Evolutionary conservation across 805 yeast genomes (phyloP).

Genomic region (Metschnikowia noctiluminum): DNA sequence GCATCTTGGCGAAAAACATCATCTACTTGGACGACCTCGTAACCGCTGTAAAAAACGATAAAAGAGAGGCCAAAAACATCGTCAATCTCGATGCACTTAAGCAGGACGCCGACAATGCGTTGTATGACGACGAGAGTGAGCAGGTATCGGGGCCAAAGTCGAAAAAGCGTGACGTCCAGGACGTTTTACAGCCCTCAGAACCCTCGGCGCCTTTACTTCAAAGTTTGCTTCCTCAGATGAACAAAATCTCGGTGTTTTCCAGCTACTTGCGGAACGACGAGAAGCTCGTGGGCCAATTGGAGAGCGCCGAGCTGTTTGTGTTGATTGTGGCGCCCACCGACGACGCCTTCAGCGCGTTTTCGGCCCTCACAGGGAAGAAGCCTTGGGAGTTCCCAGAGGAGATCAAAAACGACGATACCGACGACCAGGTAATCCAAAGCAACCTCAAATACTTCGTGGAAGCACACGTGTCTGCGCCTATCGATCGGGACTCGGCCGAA

Average conservation of each 20-base stretch:
- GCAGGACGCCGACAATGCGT: constrained; percentile 5
- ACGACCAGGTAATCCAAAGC: constrained; percentile 38
- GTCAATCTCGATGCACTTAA: constrained; percentile 14
- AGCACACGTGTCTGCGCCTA: constrained; percentile 46
- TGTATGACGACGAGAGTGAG: background rate
- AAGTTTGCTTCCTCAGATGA: constrained; percentile 34
- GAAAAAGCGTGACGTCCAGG: constrained; percentile 6
- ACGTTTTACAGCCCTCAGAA: constrained; percentile 4
- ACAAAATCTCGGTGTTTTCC: constrained; percentile 56
- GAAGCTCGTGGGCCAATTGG: constrained; percentile 47
- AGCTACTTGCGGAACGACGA: constrained; percentile 66
- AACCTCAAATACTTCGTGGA: constrained; percentile 59
- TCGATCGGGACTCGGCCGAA: constrained; percentile 4
- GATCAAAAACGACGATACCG: constrained; percentile 35
- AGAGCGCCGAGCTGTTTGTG: constrained; percentile 35
- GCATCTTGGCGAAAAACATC: constrained; percentile 17
- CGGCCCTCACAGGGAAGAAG: constrained; percentile 49
- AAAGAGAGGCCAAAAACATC: constrained; percentile 22
- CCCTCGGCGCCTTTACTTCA: constrained; percentile 24
- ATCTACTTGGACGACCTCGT: constrained; percentile 14
- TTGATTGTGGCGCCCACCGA: constrained; percentile 73
- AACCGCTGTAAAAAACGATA: constrained; percentile 8
- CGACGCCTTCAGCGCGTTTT: constrained; percentile 40
- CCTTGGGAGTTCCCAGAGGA: constrained; percentile 81
- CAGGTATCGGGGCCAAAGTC: background rate